Conservation (phyloP, 257 asterid species). For the Jaltomata sinuosa region DNA sequence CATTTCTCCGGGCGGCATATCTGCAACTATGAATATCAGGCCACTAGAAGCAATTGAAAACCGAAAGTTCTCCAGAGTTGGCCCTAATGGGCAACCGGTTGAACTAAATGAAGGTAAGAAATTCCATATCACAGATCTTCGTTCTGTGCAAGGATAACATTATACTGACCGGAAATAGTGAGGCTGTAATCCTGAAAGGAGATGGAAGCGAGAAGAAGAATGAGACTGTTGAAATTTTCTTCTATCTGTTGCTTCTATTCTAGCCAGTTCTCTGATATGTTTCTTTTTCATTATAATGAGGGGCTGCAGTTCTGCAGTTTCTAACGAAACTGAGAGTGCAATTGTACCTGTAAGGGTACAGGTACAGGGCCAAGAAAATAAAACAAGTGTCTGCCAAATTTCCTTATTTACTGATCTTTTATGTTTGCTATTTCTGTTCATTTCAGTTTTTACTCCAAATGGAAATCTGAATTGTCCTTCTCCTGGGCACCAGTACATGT, state of each 20-base stretch:
- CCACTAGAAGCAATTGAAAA: conserved; percentile 48
- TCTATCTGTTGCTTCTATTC: background rate
- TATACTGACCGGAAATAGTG: background rate
- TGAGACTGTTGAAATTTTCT: background rate
- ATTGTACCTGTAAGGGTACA: background rate
- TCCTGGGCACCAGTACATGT: conserved; percentile 76
- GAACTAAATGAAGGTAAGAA: conserved; percentile 62
- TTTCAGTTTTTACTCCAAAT: conserved; percentile 62
- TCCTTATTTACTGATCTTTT: conserved; percentile 6
- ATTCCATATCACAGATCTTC: conserved; percentile 2
- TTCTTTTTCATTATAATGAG: background rate
- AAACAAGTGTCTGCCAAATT: background rate
- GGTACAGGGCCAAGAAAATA: background rate
- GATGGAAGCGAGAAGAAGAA: background rate
- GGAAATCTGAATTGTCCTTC: conserved; percentile 86
- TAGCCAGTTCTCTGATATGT: background rate
- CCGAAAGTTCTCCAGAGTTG: conserved; percentile 51
- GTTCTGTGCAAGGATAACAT: background rate
- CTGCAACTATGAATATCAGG: conserved; percentile 47
- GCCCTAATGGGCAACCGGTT: conserved; percentile 45
- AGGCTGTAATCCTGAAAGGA: background rate
- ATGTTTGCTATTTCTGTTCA: conserved; percentile 5
- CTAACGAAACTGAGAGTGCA: background rate
- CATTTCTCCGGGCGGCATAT: conserved; percentile 58
- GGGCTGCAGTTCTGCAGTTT: background rate